Evolutionary conservation across 2,329 filamentous ascomycete species (phyloP).

Genomic region (Alternaria sp.): DNA sequence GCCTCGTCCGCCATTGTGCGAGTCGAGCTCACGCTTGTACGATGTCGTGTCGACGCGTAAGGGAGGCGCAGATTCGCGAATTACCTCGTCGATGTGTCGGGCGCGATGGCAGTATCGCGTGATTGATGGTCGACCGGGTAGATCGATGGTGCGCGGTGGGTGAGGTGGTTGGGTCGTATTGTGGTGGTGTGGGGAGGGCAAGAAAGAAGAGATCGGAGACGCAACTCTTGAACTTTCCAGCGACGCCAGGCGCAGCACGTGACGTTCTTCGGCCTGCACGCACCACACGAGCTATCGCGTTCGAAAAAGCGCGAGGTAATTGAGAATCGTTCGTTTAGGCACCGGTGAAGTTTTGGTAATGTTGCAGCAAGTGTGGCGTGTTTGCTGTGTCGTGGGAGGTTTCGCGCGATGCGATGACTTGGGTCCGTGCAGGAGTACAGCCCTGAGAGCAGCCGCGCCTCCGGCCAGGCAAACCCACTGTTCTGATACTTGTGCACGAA

Average conservation of each 20-base stretch:
- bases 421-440: slow-evolving; percentile 33
- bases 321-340: slow-evolving; percentile 12
- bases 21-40: slow-evolving; percentile 42
- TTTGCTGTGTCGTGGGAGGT: slow-evolving; percentile 30
- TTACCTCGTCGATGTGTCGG: slow-evolving; percentile 29
- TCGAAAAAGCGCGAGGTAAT: slow-evolving; percentile 29
- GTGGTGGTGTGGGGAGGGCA: slow-evolving; percentile 36
- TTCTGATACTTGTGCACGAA: slow-evolving; percentile 2
- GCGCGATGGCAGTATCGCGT: slow-evolving; percentile 34
- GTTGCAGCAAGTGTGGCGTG: slow-evolving; percentile 32
- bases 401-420: slow-evolving; percentile 34
- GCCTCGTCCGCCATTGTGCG: slow-evolving; percentile 47
- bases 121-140: slow-evolving; percentile 39
- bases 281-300: slow-evolving; percentile 15
- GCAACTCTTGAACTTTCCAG: slow-evolving; percentile 26
- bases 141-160: slow-evolving; percentile 47
- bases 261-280: slow-evolving; percentile 21
- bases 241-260: slow-evolving; percentile 25
- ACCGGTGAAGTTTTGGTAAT: slow-evolving; percentile 16
- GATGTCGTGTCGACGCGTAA: slow-evolving; percentile 45
- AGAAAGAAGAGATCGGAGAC: slow-evolving; percentile 29
- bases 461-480: slow-evolving; percentile 11
- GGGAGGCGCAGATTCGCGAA: slow-evolving; percentile 37
- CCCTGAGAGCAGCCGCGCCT: slow-evolving; percentile 14
- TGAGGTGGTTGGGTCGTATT: slow-evolving; percentile 41